phyloP scores from a whole-genome alignment of 2,329 filamentous ascomycete genomes.

The Aaosphaeria arxii region DNA sequence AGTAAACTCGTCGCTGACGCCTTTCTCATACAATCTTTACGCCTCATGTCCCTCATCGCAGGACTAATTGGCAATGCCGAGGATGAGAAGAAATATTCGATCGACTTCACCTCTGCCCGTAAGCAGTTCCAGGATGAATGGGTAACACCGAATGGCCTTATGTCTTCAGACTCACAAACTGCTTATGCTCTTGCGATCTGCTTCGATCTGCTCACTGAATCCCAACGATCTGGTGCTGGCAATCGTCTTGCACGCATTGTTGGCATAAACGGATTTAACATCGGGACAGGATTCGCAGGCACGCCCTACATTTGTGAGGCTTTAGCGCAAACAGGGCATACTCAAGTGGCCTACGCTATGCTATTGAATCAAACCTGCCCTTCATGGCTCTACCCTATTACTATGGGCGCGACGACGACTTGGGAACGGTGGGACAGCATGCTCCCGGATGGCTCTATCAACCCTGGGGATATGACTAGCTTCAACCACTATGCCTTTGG shows the following conservation, averaged over 20 bases:
- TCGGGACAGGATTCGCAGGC: neutral
- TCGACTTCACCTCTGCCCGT: neutral
- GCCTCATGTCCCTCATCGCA: neutral
- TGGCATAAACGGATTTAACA: neutral
- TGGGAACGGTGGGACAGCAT: constrained; percentile 1
- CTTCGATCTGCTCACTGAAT: neutral
- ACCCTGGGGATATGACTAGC: constrained; percentile 1
- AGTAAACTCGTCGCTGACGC: neutral
- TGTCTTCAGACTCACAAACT: neutral
- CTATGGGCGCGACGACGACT: constrained; percentile 45
- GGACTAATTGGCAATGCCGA: neutral
- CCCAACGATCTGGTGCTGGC: neutral
- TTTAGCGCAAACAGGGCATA: neutral
- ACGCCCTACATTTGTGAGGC: constrained; percentile 2
- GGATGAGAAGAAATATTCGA: neutral
- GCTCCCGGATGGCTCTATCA: neutral
- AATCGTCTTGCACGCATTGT: neutral
- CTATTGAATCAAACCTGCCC: constrained; percentile 44
- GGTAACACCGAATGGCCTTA: neutral
- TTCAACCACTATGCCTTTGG: constrained; percentile 1
- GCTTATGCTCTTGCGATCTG: neutral
- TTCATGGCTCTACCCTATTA: constrained; percentile 49
- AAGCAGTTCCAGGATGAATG: neutral
- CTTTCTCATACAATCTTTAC: neutral
- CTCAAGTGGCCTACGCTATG: constrained; percentile 41